Base-by-base conservation (phyloP, 2,329 filamentous ascomycete genomes). In the Colletotrichum australisinense region DNA sequence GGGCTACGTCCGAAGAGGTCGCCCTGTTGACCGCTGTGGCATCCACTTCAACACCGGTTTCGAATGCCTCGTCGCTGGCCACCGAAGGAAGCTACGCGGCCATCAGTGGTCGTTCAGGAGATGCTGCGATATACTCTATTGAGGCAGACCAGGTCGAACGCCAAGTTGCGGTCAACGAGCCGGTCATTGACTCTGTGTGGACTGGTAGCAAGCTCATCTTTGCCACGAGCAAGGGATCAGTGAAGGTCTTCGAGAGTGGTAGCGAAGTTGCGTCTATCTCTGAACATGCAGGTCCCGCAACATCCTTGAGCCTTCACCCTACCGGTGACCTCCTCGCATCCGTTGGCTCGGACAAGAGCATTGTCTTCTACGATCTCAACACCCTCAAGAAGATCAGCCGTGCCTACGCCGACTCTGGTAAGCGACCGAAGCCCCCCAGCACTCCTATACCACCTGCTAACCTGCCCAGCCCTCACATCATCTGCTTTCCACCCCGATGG, bases 401-500 rank as follows among this genome's bases (percentile, higher is more conserved):
- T 77, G 90, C 95, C 55, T 97, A 93, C 81, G 93, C 92, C 28
- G 93, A 96, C 82, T 89, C 93, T 68, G 57, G 69, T 74, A 69
- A 73, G 72, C 73, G 12, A 14, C 7, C 46, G 7, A 19, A n/a
- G 16, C 42, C 26, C 42, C 28, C 26, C 32, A 11, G 26, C 8
- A 57, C 24, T 57, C n/a, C 14, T 19, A 11, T 9, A 49, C 76
- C 57, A 42, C 9, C 6, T 74, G 64, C 81, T 85, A 78, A 83
- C 78, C 66, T 12, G 32, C 52, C 12, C 80, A 93, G 94, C 92
- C 74, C 86, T 97, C 58, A 94, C 93, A 1, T 90, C 92, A 63
- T 93, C 92, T 75, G 90, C 93, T 42, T 98, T 99, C 88, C 97
- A 99, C 81, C 97, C 97, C 7, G 97, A 99, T 80, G 97, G 97